Conservation (phyloP, 2,329 filamentous ascomycete species). For the Corniculantispora saksenae region DNA sequence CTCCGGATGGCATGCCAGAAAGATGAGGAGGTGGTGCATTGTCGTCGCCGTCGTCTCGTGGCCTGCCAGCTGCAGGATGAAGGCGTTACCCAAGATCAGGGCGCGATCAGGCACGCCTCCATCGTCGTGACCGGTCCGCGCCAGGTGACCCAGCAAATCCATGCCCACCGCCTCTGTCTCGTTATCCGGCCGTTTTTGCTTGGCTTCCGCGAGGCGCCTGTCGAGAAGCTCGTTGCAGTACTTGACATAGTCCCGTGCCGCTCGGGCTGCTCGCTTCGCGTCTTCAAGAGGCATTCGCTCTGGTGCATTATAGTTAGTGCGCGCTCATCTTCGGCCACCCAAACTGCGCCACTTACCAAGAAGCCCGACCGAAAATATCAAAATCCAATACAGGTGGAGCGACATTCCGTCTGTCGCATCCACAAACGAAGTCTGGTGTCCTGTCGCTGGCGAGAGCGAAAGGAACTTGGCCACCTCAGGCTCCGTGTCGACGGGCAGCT, state of each 20-base stretch:
- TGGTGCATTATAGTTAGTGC: conserved; percentile 28
- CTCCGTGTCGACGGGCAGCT: conserved; percentile 44
- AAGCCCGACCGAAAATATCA: conserved; percentile 60
- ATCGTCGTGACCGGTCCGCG: conserved; percentile 37
- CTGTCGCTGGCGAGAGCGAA: conserved; percentile 46
- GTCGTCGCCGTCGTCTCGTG: conserved; percentile 80
- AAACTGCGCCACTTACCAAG: conserved; percentile 45
- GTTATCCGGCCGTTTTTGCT: conserved; percentile 39
- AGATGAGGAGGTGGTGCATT: conserved; percentile 69
- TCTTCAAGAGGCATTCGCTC: conserved; percentile 51
- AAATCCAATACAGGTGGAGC: conserved; percentile 62
- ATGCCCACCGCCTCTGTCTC: conserved; percentile 39
- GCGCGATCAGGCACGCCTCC: conserved; percentile 51
- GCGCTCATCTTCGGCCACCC: too few species aligned
- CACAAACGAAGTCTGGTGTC: conserved; percentile 66
- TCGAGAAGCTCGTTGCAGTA: conserved; percentile 72
- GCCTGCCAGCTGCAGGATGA: conserved; percentile 69
- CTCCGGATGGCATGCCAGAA: conserved; percentile 65
- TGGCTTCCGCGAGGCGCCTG: conserved; percentile 53
- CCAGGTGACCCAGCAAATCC: conserved; percentile 55
- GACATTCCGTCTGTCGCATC: conserved; percentile 62
- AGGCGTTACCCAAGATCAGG: conserved; percentile 73
- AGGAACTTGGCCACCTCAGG: conserved; percentile 51
- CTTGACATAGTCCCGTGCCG: conserved; percentile 63
- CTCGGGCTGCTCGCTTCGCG: conserved; percentile 52